Base-by-base conservation (phyloP, 768 basidiomycete genomes). In the Lepiota brunneoincarnata region DNA sequence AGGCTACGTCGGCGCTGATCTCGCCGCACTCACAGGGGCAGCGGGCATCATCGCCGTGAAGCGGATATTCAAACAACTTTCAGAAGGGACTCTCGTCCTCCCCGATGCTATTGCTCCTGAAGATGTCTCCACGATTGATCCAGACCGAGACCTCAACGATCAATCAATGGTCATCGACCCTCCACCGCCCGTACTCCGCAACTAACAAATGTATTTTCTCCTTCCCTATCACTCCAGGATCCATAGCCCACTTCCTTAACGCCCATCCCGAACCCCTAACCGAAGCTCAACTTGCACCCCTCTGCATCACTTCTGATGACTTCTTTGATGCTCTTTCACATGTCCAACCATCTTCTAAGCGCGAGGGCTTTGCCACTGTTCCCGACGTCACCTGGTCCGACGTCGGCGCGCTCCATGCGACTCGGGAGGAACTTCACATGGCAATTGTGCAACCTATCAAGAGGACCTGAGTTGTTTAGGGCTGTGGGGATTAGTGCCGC, bases 31-130 rank as follows among this genome's bases (percentile, higher is more conserved):
- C 4, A 91, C 93, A 0, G 90, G 93, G 6, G 93, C 94, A 18
- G 96, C 96, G 1, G 96, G 96, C 1, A 90, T 98, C 51, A 89
- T 93, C 45, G 95, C 97, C 0, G 95, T 98, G 28, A 98, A 98
- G 69, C 82, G 97, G 21, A 97, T 98, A 63, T 98, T 98, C 70
- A 82, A 88, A 58, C 77, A 83, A 60, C 67, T 93, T 7, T 86
- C 88, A 0, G 84, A 87, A 14, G 86, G 83, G 9, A 80, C 80
- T 0, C 67, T 89, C 0, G 68, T 78, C 15, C 75, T 89, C 21
- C 80, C 86, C 0, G 75, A 78, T 3, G 46, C 47, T 3, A 58
- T 67, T 3, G 54, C 67, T 14, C 53, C 65, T 3, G 64, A 44
- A 34, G 39, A 26, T 6, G 21, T 55, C 2, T 55, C 58, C 14